Evolutionary conservation across 192 early-diverging fungal genomes (phyloP).

Genomic region (Backusella psychrophila): DNA sequence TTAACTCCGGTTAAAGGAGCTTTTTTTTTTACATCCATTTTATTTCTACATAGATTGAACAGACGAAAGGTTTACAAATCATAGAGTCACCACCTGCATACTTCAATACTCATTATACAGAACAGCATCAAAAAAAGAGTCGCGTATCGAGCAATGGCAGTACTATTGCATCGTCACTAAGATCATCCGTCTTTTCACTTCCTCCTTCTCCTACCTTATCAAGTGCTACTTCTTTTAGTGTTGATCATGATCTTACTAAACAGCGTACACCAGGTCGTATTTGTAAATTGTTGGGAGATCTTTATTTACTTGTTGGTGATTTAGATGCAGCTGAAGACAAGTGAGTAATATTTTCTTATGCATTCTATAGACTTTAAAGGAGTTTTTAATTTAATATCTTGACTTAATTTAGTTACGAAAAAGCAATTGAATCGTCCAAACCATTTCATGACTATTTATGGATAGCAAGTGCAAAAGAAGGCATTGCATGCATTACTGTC

Average conservation of each 20-base stretch:
- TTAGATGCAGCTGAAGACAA: constrained; percentile 61
- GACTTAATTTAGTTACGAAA: constrained; percentile 48
- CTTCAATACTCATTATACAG: background rate
- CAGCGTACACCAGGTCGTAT: constrained; percentile 66
- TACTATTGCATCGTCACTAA: background rate
- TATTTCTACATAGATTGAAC: background rate
- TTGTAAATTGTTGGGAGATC: constrained; percentile 69
- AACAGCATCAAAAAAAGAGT: background rate
- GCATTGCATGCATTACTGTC: constrained; percentile 57
- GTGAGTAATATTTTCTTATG: constrained; percentile 25
- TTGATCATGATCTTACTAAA: constrained; percentile 39
- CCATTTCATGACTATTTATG: constrained; percentile 67
- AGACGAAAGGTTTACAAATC: background rate
- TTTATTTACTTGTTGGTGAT: constrained; percentile 71
- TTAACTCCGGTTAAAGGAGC: too few species aligned
- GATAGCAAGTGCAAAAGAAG: constrained; percentile 73
- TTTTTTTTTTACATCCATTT: background rate
- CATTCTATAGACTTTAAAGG: background rate
- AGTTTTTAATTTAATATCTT: background rate
- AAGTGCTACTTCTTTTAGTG: constrained; percentile 8
- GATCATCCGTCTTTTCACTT: background rate
- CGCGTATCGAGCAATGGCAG: background rate
- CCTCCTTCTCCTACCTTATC: constrained; percentile 41
- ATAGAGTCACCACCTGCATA: background rate
- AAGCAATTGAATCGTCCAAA: constrained; percentile 67